Evolutionary conservation across 2,329 filamentous ascomycete genomes (phyloP).

Genomic region (Biscogniauxia marginata): DNA sequence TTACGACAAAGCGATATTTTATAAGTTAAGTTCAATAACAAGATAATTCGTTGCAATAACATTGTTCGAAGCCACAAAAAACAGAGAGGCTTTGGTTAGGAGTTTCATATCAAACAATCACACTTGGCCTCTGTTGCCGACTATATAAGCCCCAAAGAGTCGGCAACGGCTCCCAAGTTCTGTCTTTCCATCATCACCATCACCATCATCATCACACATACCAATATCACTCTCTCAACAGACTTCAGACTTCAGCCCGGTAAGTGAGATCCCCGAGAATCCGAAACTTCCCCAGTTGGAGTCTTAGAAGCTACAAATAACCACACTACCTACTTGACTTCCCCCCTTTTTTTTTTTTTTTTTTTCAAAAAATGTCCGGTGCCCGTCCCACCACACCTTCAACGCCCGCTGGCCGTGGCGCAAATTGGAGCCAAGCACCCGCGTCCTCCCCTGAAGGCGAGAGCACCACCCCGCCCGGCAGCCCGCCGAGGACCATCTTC

Average conservation of each 20-base stretch:
- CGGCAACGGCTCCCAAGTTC: neutral
- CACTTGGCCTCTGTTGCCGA: too few species aligned
- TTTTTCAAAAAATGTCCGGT: neutral
- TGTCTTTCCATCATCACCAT: neutral
- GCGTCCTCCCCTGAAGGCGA: neutral
- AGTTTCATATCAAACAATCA: too few species aligned
- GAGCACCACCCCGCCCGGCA: neutral
- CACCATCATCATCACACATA: neutral
- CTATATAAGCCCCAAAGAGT: too few species aligned
- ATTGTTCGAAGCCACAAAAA: too few species aligned
- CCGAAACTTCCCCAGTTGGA: neutral
- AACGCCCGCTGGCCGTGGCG: neutral
- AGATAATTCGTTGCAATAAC: too few species aligned
- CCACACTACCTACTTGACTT: neutral
- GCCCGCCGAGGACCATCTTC: constrained; percentile 1
- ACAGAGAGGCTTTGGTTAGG: too few species aligned
- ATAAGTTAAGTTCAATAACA: too few species aligned
- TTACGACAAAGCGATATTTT: too few species aligned
- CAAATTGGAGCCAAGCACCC: neutral
- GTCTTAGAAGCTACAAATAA: neutral
- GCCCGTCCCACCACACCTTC: neutral
- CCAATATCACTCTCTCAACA: neutral
- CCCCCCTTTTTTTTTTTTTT: neutral
- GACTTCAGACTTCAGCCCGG: neutral
- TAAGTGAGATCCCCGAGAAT: neutral